Evolutionary conservation across 1,284 basidiomycete species (phyloP).

Genomic region (Schizophyllum commune): DNA sequence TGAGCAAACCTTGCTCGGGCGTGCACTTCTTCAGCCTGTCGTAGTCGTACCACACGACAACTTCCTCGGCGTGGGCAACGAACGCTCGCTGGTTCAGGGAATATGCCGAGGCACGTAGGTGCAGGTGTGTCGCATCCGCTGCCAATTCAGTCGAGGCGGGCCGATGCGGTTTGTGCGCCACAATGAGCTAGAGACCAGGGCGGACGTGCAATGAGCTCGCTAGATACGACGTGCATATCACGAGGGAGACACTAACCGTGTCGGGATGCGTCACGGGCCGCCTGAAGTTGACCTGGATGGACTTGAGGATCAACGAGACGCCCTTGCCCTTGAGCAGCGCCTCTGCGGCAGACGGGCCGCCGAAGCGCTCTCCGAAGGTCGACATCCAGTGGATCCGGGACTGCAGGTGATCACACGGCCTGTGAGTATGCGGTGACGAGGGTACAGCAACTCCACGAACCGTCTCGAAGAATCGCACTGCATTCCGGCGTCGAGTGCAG

Average conservation of each 20-base stretch:
- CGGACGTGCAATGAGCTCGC: slow-evolving; percentile 1
- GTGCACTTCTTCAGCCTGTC: slow-evolving; percentile 55
- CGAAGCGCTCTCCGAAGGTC: slow-evolving; percentile 47
- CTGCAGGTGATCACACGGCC: slow-evolving; percentile 20
- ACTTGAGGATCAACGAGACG: slow-evolving; percentile 64
- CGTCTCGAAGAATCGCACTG: slow-evolving; percentile 63
- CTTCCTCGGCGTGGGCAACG: slow-evolving; percentile 56
- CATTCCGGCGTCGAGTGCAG: neutral
- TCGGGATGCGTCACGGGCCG: slow-evolving; percentile 67
- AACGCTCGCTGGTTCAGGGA: slow-evolving; percentile 52
- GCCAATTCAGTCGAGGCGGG: slow-evolving; percentile 9
- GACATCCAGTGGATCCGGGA: slow-evolving; percentile 60
- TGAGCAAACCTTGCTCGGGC: slow-evolving; percentile 22
- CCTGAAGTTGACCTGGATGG: slow-evolving; percentile 55
- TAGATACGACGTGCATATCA: slow-evolving; percentile 2
- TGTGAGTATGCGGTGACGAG: neutral
- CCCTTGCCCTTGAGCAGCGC: slow-evolving; percentile 56
- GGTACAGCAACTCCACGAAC: slow-evolving; percentile 26
- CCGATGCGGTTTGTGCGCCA: slow-evolving; percentile 44
- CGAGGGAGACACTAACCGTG: slow-evolving; percentile 37
- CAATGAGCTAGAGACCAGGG: slow-evolving; percentile 37
- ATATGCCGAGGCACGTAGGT: slow-evolving; percentile 46
- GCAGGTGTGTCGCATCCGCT: slow-evolving; percentile 34
- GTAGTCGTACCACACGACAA: slow-evolving; percentile 72
- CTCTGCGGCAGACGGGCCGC: slow-evolving; percentile 43